Percentiles rank a stretch among this genome's conserved stretches.
Evolutionary conservation across 805 yeast species (phyloP).

Genomic region (Candida nonsorbophila): DNA sequence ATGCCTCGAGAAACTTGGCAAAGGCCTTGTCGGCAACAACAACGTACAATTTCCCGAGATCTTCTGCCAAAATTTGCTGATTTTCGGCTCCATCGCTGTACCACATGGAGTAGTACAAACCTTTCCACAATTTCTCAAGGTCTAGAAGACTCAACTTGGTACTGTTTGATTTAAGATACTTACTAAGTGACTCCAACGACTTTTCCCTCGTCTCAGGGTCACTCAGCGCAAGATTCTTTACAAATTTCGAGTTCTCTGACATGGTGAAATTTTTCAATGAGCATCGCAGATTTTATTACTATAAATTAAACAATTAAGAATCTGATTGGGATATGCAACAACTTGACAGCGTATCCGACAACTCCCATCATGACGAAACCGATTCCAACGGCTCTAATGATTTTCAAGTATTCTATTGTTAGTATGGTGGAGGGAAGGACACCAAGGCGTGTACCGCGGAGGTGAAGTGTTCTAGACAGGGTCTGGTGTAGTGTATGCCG

Average conservation of each 20-base stretch:
- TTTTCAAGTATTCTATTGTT: slow-evolving; percentile 64
- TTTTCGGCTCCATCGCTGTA: slow-evolving; percentile 89
- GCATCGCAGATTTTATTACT: too few relatives aligned
- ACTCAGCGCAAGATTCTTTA: slow-evolving; percentile 80
- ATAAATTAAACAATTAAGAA: slow-evolving; percentile 76
- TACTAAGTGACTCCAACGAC: slow-evolving; percentile 9
- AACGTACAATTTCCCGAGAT: slow-evolving; percentile 55
- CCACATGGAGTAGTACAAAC: slow-evolving; percentile 96
- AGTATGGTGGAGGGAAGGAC: too few relatives aligned
- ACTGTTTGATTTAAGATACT: slow-evolving; percentile 25
- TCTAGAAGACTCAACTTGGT: slow-evolving; percentile 45
- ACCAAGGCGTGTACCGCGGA: too few relatives aligned
- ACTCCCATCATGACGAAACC: slow-evolving; percentile 98
- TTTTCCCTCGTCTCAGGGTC: slow-evolving; percentile 69
- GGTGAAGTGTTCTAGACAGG: too few relatives aligned
- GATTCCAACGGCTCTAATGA: slow-evolving; percentile 92
- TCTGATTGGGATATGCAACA: slow-evolving; percentile 93
- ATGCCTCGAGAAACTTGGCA: slow-evolving; percentile 56
- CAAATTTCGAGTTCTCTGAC: slow-evolving; percentile 53
- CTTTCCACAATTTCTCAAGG: slow-evolving; percentile 88
- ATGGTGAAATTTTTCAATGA: too few relatives aligned
- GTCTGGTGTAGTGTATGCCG: too few relatives aligned
- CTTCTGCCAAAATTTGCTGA: slow-evolving; percentile 78
- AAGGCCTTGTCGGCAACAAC: slow-evolving; percentile 28
- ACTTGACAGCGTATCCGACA: slow-evolving; percentile 92